Evolutionary conservation across 2,329 filamentous ascomycete genomes (phyloP).

Genomic region (Talaromyces albobiverticillius): DNA sequence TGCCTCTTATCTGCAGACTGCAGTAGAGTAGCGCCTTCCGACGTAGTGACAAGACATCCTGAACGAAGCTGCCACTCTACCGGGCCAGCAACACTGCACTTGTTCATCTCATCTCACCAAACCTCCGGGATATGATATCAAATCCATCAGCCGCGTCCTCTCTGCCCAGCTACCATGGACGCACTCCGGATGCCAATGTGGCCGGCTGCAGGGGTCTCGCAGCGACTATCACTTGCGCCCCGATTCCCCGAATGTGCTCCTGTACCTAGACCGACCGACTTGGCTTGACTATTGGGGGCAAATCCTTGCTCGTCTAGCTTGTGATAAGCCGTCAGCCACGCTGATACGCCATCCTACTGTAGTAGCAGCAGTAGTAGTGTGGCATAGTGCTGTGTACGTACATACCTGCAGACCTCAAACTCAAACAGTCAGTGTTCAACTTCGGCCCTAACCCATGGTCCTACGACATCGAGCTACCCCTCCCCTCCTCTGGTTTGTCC

Average conservation of each 20-base stretch:
- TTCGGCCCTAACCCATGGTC: too few species aligned
- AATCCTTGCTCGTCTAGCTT: constrained; percentile 10
- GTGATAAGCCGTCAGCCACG: constrained; percentile 2
- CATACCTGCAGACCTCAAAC: background rate
- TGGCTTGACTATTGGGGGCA: background rate
- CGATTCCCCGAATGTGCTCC: background rate
- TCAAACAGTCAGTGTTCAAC: too few species aligned
- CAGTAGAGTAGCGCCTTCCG: too few species aligned
- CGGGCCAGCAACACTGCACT: too few species aligned
- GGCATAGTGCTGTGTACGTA: background rate
- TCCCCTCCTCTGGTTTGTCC: background rate
- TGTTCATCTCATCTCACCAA: too few species aligned
- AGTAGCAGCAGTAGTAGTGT: too few species aligned
- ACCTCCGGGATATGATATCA: too few species aligned
- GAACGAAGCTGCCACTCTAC: too few species aligned
- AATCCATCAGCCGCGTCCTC: too few species aligned
- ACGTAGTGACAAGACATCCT: too few species aligned
- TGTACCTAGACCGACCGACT: background rate
- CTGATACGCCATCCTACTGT: background rate
- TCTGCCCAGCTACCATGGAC: too few species aligned
- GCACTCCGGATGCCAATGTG: background rate
- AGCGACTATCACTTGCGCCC: background rate
- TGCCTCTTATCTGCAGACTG: too few species aligned
- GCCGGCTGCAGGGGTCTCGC: background rate
- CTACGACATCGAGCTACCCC: background rate